Percentiles rank a stretch among this genome's conserved stretches.
Conservation (phyloP, 2,329 filamentous ascomycete genomes). For the Alternaria arborescens region DNA sequence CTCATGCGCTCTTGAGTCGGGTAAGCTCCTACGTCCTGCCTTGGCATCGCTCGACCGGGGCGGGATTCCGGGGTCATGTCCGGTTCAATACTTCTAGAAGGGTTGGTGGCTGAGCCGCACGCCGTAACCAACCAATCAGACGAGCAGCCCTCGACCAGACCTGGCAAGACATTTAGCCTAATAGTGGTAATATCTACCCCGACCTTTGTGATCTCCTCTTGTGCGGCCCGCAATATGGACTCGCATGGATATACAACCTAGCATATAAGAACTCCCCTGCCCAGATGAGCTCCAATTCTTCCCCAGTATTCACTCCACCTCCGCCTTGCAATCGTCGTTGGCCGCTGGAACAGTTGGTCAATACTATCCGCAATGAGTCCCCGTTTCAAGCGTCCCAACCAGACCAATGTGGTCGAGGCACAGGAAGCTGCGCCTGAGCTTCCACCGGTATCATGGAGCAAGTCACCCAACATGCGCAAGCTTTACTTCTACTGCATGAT, state of each 20-base stretch:
- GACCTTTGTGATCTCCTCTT: slow-evolving; percentile 24
- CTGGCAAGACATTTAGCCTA: slow-evolving; percentile 25
- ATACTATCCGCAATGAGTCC: slow-evolving; percentile 19
- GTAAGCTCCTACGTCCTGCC: background rate
- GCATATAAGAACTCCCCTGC: slow-evolving; percentile 24
- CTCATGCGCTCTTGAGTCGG: background rate
- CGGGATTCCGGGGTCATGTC: slow-evolving; percentile 18
- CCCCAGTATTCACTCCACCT: slow-evolving; percentile 24
- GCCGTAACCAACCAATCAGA: slow-evolving; percentile 16
- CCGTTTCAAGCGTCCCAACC: slow-evolving; percentile 23
- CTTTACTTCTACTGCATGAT: slow-evolving; percentile 63
- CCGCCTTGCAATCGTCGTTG: slow-evolving; percentile 12
- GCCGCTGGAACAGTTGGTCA: slow-evolving; percentile 18
- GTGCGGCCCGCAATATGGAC: slow-evolving; percentile 21
- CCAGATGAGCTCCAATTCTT: slow-evolving; percentile 17
- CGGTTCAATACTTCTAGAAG: slow-evolving; percentile 23
- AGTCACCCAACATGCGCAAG: slow-evolving; percentile 48
- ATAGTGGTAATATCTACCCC: slow-evolving; percentile 22
- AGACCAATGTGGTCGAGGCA: slow-evolving; percentile 23
- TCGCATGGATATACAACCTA: slow-evolving; percentile 13
- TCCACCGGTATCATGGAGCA: background rate
- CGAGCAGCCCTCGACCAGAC: slow-evolving; percentile 14
- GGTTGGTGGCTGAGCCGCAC: slow-evolving; percentile 25
- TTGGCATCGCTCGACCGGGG: background rate
- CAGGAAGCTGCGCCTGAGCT: slow-evolving; percentile 18